Evolutionary conservation across 129 eudicot genomes (phyloP).

Genomic region (Flaveria brownii): DNA sequence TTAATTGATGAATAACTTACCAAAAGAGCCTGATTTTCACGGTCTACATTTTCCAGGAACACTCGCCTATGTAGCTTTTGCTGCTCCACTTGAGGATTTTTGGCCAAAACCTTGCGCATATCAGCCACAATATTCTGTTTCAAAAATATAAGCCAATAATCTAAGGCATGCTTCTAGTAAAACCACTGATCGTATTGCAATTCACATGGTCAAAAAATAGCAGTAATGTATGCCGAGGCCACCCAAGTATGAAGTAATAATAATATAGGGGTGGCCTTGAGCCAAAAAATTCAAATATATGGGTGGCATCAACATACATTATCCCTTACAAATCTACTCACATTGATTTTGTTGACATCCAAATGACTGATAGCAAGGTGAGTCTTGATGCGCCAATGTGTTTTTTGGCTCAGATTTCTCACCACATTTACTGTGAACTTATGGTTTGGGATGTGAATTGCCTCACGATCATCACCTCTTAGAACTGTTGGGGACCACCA

Average conservation of each 20-base stretch:
- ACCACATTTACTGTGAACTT: conserved; percentile 72
- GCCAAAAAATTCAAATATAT: background rate
- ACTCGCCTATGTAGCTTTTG: conserved; percentile 73
- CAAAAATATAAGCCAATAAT: conserved; percentile 17
- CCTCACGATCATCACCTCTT: conserved; percentile 93
- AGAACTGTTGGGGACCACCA: conserved; percentile 95
- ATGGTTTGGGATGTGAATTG: conserved; percentile 82
- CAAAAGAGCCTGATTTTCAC: conserved; percentile 71
- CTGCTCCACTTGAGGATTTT: conserved; percentile 89
- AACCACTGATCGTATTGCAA: background rate
- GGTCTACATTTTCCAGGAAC: conserved; percentile 67
- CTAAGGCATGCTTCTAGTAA: conserved; percentile 15
- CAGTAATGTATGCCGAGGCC: background rate
- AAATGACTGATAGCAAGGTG: conserved; percentile 83
- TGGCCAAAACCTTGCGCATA: conserved; percentile 90
- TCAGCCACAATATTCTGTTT: conserved; percentile 75
- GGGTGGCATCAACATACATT: background rate
- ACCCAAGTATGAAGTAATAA: conserved; percentile 1
- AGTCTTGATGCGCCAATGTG: conserved; percentile 90
- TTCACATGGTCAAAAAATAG: background rate
- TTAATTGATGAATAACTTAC: conserved; percentile 33
- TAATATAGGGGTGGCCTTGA: background rate
- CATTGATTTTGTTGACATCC: conserved; percentile 75
- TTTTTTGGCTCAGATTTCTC: conserved; percentile 80
- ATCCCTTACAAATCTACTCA: conserved; percentile 30